Evolutionary conservation across 2,329 filamentous ascomycete species (phyloP).

Genomic region (Aspergillus clavatus): DNA sequence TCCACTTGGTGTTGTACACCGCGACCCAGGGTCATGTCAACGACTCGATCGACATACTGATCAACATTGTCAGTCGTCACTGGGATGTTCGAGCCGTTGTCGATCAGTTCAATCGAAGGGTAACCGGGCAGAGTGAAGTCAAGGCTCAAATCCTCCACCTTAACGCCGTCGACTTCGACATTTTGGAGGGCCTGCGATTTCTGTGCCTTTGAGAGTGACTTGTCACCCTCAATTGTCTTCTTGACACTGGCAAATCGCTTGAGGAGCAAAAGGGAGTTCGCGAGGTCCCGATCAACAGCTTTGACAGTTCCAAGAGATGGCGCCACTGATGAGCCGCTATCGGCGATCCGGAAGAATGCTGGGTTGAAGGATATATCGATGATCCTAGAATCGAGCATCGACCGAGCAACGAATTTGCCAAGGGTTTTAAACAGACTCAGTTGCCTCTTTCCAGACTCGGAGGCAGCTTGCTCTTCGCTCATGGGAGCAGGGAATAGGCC

Average conservation of each 20-base stretch:
- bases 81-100: conserved; percentile 66
- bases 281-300: conserved; percentile 79
- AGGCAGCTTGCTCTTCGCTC: conserved; percentile 67
- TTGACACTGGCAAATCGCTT: conserved; percentile 83
- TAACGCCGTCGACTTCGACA: conserved; percentile 69
- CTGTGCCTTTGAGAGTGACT: conserved; percentile 58
- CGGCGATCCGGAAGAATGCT: conserved; percentile 92
- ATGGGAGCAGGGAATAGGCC: conserved; percentile 91
- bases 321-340: conserved; percentile 61
- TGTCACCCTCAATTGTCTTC: conserved; percentile 72
- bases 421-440: conserved; percentile 86
- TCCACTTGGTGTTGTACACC: conserved; percentile 87
- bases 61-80: conserved; percentile 93
- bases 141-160: conserved; percentile 79
- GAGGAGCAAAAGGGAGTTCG: conserved; percentile 77
- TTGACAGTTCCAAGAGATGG: conserved; percentile 87
- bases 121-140: conserved; percentile 96
- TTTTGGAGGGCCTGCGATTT: conserved; percentile 66
- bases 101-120: conserved; percentile 74
- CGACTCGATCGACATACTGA: conserved; percentile 77
- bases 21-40: conserved; percentile 84
- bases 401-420: conserved; percentile 94
- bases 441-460: conserved; percentile 79
- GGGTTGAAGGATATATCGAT: conserved; percentile 97
- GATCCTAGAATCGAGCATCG: conserved; percentile 96